These are phyloP conservation scores for Bothriochloa decipiens DNA, from an alignment of 176 grass and related monocot species.

Conservation along the genomic window DNA sequence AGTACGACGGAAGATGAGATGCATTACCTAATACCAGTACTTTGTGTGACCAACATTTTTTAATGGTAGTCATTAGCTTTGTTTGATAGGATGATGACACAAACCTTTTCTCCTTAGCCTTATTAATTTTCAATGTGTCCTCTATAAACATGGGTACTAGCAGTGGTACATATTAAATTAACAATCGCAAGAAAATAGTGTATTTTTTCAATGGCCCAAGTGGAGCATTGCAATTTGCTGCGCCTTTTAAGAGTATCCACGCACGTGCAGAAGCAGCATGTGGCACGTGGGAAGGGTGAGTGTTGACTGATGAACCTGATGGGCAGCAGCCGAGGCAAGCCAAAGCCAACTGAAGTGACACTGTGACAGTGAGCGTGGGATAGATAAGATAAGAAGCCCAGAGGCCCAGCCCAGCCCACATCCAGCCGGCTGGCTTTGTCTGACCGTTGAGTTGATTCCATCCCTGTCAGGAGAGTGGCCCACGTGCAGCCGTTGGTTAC, in stretches of 20 bases:
- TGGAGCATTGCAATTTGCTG: not conserved
- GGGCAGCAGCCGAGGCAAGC: too few relatives aligned
- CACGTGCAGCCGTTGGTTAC: constrained; percentile 23
- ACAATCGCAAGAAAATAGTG: not conserved
- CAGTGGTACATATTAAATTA: not conserved
- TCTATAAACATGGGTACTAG: not conserved
- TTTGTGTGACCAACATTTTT: not conserved
- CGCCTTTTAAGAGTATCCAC: too few relatives aligned
- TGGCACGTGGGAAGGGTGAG: not conserved
- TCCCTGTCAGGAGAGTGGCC: constrained; percentile 19
- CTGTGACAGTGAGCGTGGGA: not conserved
- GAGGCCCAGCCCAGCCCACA: not conserved
- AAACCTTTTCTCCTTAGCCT: not conserved
- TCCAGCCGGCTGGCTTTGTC: constrained; percentile 18
- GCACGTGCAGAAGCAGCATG: not conserved
- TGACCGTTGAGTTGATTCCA: constrained; percentile 30
- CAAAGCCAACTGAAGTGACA: not conserved
- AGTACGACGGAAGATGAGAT: not conserved
- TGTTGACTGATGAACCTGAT: too few relatives aligned
- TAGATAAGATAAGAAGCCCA: not conserved
- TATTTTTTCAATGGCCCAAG: not conserved
- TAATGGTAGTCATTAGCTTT: not conserved
- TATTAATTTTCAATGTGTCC: not conserved
- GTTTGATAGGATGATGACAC: not conserved
- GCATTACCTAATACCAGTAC: not conserved